These are phyloP conservation scores for Pestalotiopsis sp. DNA, from an alignment of 2,329 filamentous ascomycete species.

Conservation along the genomic window DNA sequence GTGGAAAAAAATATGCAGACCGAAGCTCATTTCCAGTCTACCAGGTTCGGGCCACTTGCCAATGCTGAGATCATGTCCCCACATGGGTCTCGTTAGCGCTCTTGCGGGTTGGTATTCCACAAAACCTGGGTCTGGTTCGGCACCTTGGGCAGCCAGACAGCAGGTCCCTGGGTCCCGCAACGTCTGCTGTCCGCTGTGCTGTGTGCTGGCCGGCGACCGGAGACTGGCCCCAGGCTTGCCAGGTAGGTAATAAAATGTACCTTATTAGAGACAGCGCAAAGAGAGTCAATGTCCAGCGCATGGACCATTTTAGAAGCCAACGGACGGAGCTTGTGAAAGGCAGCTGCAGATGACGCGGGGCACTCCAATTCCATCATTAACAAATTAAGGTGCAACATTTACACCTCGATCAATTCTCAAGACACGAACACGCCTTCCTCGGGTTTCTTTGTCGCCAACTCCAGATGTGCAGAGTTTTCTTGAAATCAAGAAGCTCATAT, in stretches of 20 bases:
- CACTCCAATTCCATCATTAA: not conserved
- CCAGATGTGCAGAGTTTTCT: not conserved
- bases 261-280: not conserved
- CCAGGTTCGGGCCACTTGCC: not conserved
- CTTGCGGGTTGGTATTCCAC: not conserved
- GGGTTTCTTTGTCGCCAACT: not conserved
- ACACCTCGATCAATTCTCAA: not conserved
- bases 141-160: not conserved
- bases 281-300: not conserved
- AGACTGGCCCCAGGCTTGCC: not conserved
- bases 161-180: not conserved
- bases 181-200: not conserved
- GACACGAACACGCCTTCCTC: no score
- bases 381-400: not conserved
- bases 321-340: conserved; percentile 1
- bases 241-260: not conserved
- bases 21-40: not conserved
- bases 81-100: not conserved
- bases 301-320: conserved; percentile 3
- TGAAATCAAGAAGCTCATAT: not conserved
- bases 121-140: not conserved
- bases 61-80: conserved; percentile 8
- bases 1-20: not conserved
- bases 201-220: not conserved
- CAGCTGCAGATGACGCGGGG: conserved; percentile 12